Conservation (phyloP, 257 asterid species). For the Gentiana straminea region DNA sequence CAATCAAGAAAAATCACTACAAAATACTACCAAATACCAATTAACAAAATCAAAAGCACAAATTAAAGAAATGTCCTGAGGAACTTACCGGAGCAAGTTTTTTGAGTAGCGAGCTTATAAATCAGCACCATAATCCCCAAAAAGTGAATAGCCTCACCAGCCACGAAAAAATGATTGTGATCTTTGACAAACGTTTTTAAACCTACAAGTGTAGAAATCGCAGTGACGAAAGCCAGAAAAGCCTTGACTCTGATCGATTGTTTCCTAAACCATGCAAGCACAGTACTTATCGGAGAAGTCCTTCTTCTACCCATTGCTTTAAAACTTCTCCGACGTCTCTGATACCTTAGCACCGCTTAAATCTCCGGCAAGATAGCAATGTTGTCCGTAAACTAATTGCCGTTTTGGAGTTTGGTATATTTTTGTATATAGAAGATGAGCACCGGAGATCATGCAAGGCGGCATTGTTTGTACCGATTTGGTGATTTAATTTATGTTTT, state of each 20-base stretch:
- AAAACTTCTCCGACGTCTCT: too few species aligned
- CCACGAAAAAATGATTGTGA: constrained; percentile 47
- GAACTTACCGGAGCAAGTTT: constrained; percentile 61
- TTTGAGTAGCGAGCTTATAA: constrained; percentile 63
- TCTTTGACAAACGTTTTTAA: constrained; percentile 43
- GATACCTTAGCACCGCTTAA: neutral
- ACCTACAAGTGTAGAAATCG: constrained; percentile 41
- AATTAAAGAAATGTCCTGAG: too few species aligned
- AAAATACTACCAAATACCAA: too few species aligned
- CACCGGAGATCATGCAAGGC: too few species aligned
- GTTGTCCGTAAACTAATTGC: too few species aligned
- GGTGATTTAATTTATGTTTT: too few species aligned
- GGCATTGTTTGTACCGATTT: too few species aligned
- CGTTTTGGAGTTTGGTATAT: neutral
- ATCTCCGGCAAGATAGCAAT: neutral
- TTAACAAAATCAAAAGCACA: too few species aligned
- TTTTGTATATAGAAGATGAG: neutral
- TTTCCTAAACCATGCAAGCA: constrained; percentile 66
- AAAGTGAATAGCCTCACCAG: constrained; percentile 57
- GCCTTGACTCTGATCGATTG: constrained; percentile 67
- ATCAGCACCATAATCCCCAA: constrained; percentile 61
- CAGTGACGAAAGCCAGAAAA: constrained; percentile 30
- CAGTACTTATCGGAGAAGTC: constrained; percentile 43
- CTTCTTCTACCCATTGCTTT: constrained; percentile 61
- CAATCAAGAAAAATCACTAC: too few species aligned